Percentiles rank a stretch among this genome's conserved stretches.
These are phyloP conservation scores for Chaetothyriales sp. DNA, from an alignment of 2,329 filamentous ascomycete genomes.

Conservation along the genomic window DNA sequence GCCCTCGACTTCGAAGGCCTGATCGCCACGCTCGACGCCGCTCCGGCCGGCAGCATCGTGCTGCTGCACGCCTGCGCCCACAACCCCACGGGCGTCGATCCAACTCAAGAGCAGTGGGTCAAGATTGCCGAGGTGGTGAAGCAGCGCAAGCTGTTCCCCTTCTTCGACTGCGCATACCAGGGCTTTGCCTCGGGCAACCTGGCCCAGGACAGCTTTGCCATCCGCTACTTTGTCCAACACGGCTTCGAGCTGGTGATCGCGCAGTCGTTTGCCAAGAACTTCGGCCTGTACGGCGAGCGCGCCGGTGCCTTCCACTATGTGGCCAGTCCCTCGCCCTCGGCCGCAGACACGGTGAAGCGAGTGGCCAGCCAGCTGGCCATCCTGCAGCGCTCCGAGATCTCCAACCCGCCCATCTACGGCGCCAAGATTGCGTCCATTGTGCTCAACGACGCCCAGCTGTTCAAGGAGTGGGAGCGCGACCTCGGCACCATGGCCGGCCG, in stretches of 20 bases:
- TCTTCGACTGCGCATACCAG: constrained; percentile 97
- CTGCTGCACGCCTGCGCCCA: constrained; percentile 92
- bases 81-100: constrained; percentile 95
- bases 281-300: constrained; percentile 88
- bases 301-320: constrained; percentile 94
- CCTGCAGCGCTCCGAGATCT: constrained; percentile 93
- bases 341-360: constrained; percentile 44
- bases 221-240: constrained; percentile 84
- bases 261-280: constrained; percentile 51
- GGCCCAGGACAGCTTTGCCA: constrained; percentile 71
- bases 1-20: constrained; percentile 88
- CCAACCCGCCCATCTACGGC: constrained; percentile 88
- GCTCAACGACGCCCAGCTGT: constrained; percentile 69
- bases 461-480: constrained; percentile 85
- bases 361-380: constrained; percentile 83
- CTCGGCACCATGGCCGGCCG: constrained; percentile 86
- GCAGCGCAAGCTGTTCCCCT: constrained; percentile 77
- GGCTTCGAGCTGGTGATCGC: constrained; percentile 59
- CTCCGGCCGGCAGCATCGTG: constrained; percentile 70
- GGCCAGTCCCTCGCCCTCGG: constrained; percentile 56
- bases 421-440: constrained; percentile 75
- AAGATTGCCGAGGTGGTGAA: constrained; percentile 68
- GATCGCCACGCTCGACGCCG: constrained; percentile 54
- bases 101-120: constrained; percentile 86
- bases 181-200: constrained; percentile 92